Base-by-base conservation (phyloP, 768 basidiomycete genomes). In the Coprinellus micaceus region DNA sequence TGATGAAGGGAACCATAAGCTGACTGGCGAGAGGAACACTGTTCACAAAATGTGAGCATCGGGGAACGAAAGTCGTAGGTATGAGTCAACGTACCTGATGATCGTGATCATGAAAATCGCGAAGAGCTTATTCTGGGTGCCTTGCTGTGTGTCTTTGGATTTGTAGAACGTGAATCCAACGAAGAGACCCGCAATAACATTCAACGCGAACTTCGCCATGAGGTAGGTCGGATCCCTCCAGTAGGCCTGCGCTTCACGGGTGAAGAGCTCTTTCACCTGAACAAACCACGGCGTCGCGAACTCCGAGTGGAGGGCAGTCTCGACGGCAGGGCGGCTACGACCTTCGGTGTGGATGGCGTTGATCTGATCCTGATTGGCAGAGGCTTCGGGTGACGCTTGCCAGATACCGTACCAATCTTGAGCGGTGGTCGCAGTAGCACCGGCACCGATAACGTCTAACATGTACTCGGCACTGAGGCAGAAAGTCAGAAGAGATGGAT, bases 371-470 rank as follows among this genome's bases (percentile, higher is more conserved):
- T 73, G 65, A 3, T 77, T 44, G 0, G 58, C 61, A n/a, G 46
- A 57, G 0, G 73, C 63, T 61, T 88, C 82, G 0, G 73, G 69
- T 0, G 84, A 81, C 4, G 77, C 65, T 19, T 66, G 63, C 87
- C 88, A 91, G n/a, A 79, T 66, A 5, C 66, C 59, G 46, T 72
- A 65, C 88, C 89, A 91, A 57, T 89, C 77, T 24, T 68, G 69
- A 13, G 61, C 60, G 53, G 77, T 82, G 15, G 77, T 73, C 1
- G 84, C 81, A 1, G 85, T 84, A 1, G 83, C 82, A 2, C 88
- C 88, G 26, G 89, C 87, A 17, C 88, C 89, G 55, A 89, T 89
- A 44, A 83, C 86, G 25, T 86, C 83, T 19, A 90, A 77, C 75
- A 84, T 83, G 58, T 77, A 84, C 58, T 84, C 83, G 26, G 83